phyloP scores from a whole-genome alignment of 1,284 basidiomycete genomes.

The Cutaneotrichosporon sp. region DNA sequence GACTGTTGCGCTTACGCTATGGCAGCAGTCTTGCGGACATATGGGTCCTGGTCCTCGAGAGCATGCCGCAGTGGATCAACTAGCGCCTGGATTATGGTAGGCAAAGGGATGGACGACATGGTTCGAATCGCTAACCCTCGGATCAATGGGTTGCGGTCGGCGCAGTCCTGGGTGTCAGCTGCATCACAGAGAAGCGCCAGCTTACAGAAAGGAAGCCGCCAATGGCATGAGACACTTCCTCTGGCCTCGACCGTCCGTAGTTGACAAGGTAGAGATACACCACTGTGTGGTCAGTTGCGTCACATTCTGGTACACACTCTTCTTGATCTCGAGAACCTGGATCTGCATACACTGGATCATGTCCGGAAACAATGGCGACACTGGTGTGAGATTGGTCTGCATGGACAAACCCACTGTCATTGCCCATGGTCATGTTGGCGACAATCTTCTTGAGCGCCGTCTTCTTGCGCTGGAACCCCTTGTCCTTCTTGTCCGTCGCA shows the following conservation, averaged over 20 bases:
- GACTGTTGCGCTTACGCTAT: slow-evolving; percentile 53
- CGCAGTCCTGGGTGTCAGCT: slow-evolving; percentile 62
- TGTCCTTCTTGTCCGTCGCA: slow-evolving; percentile 79
- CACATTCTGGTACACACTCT: slow-evolving; percentile 60
- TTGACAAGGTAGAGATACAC: slow-evolving; percentile 98
- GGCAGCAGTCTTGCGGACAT: slow-evolving; percentile 94
- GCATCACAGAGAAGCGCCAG: background rate
- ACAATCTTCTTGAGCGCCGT: slow-evolving; percentile 91
- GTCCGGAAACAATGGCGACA: slow-evolving; percentile 94
- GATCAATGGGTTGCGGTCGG: slow-evolving; percentile 92
- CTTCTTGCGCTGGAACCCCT: slow-evolving; percentile 85
- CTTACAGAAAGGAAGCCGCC: slow-evolving; percentile 80
- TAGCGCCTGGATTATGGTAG: slow-evolving; percentile 96
- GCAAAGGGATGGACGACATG: slow-evolving; percentile 92
- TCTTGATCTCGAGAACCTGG: slow-evolving; percentile 87
- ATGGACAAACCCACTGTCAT: slow-evolving; percentile 73
- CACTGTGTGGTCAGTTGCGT: slow-evolving; percentile 53
- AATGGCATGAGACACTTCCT: slow-evolving; percentile 90
- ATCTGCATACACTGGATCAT: slow-evolving; percentile 90
- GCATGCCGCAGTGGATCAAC: slow-evolving; percentile 91
- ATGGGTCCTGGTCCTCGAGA: slow-evolving; percentile 88
- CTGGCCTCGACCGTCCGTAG: slow-evolving; percentile 94
- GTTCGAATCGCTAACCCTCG: slow-evolving; percentile 93
- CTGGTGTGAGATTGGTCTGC: slow-evolving; percentile 49
- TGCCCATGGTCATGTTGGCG: slow-evolving; percentile 93